Percentiles rank a stretch among this genome's conserved stretches.
phyloP scores from a whole-genome alignment of 1,139 yeast species.

The Casaregolazyma suthepensis region DNA sequence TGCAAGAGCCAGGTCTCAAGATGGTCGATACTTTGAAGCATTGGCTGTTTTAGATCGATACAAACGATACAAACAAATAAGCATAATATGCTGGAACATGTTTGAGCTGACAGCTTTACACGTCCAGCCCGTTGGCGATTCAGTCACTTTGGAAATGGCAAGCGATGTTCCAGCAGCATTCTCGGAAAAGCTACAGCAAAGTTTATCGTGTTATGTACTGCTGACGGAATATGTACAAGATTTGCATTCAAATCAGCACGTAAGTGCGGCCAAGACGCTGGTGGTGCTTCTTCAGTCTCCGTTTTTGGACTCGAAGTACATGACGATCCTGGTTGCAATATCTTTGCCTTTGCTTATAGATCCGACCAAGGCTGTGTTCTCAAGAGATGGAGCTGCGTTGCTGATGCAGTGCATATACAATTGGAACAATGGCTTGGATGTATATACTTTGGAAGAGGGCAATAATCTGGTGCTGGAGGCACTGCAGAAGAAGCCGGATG shows the following conservation, averaged over 20 bases:
- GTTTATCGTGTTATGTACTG: slow-evolving; percentile 69
- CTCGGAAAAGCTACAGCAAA: slow-evolving; percentile 57
- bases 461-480: slow-evolving; percentile 14
- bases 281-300: slow-evolving; percentile 56
- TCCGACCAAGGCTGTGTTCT: slow-evolving; percentile 19
- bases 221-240: slow-evolving; percentile 44
- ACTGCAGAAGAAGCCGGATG: slow-evolving; percentile 4
- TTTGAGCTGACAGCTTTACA: slow-evolving; percentile 58
- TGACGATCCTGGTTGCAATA: slow-evolving; percentile 36
- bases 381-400: slow-evolving; percentile 38
- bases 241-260: slow-evolving; percentile 27
- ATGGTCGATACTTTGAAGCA: slow-evolving; percentile 51
- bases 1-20: neutral
- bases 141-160: slow-evolving; percentile 26
- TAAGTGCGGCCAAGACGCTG: slow-evolving; percentile 36
- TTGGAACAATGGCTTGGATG: slow-evolving; percentile 32
- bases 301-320: slow-evolving; percentile 55
- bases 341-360: slow-evolving; percentile 19
- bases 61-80: slow-evolving; percentile 45
- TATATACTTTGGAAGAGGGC: slow-evolving; percentile 13
- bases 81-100: slow-evolving; percentile 41
- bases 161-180: slow-evolving; percentile 16
- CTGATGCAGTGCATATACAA: slow-evolving; percentile 45
- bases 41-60: slow-evolving; percentile 62
- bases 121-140: slow-evolving; percentile 31